Conservation (phyloP, 2,329 filamentous ascomycete genomes). For the Zasmidium citrigriseum region DNA sequence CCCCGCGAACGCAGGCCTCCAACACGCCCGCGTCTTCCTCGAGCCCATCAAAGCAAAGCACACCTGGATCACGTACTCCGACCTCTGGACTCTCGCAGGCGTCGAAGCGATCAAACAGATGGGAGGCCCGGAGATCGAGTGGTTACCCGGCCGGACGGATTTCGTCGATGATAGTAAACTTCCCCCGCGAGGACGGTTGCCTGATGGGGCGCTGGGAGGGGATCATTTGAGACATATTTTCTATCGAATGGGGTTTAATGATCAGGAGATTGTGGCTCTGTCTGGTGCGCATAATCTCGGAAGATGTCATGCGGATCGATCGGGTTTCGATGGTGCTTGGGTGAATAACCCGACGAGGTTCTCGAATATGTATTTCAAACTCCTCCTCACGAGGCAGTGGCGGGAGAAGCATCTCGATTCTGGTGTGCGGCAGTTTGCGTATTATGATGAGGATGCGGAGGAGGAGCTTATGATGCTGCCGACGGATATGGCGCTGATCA, state of each 20-base stretch:
- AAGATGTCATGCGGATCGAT: conserved; percentile 57
- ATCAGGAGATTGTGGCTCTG: conserved; percentile 61
- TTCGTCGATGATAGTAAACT: conserved; percentile 62
- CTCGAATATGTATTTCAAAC: conserved; percentile 59
- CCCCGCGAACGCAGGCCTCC: conserved; percentile 65
- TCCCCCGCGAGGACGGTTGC: conserved; percentile 59
- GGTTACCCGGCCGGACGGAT: conserved; percentile 62
- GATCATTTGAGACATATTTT: conserved; percentile 60
- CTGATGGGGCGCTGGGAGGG: conserved; percentile 55
- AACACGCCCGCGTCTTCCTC: conserved; percentile 64
- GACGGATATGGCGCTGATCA: conserved; percentile 61
- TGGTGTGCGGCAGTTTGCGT: conserved; percentile 60
- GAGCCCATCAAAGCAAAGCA: conserved; percentile 62
- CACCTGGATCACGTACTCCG: conserved; percentile 66
- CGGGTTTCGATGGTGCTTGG: conserved; percentile 61
- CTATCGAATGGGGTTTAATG: conserved; percentile 62
- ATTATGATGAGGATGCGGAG: conserved; percentile 58
- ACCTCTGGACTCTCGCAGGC: conserved; percentile 65
- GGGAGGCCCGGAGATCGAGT: conserved; percentile 60
- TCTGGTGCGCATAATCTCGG: conserved; percentile 59
- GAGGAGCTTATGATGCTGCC: conserved; percentile 68
- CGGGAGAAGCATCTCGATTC: conserved; percentile 55
- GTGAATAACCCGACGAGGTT: conserved; percentile 53
- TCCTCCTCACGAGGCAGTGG: conserved; percentile 56
- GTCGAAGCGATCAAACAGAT: conserved; percentile 61